Evolutionary conservation across 495 filamentous ascomycete genomes (phyloP).

Genomic region (Podospora appendiculata): DNA sequence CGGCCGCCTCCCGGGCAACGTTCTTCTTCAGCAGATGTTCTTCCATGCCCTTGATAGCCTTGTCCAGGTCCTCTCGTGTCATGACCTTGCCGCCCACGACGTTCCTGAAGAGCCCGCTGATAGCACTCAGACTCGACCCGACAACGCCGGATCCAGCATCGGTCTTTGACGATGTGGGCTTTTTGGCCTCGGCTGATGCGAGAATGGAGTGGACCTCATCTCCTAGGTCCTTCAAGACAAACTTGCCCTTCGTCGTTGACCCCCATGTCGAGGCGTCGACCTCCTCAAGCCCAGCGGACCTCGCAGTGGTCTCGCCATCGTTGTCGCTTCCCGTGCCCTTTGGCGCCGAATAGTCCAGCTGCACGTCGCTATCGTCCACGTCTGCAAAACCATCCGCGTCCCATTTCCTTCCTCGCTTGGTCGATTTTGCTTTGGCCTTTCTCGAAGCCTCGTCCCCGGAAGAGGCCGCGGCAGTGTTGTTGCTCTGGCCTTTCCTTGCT

Average conservation of each 20-base stretch:
- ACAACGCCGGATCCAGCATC: conserved; percentile 51
- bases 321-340: conserved; percentile 39
- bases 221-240: conserved; percentile 86
- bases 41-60: conserved; percentile 91
- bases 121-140: conserved; percentile 66
- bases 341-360: conserved; percentile 78
- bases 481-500: conserved; percentile 65
- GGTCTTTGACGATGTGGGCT: conserved; percentile 32
- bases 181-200: conserved; percentile 58
- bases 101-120: conserved; percentile 84
- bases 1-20: conserved; percentile 87
- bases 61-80: conserved; percentile 78
- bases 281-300: conserved; percentile 51
- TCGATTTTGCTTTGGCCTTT: conserved; percentile 51
- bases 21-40: conserved; percentile 94
- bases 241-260: conserved; percentile 80
- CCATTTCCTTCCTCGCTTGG: conserved; percentile 72
- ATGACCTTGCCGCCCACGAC: conserved; percentile 89
- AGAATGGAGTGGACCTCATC: conserved; percentile 91
- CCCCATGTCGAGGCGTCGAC: conserved; percentile 78
- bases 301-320: conserved; percentile 40
- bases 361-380: conserved; percentile 64
- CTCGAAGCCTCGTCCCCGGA: conserved; percentile 72
- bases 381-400: conserved; percentile 81
- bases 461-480: conserved; percentile 58